Evolutionary conservation across 2,329 filamentous ascomycete genomes (phyloP).

Genomic region (Phyllosticta paracitricarpa): DNA sequence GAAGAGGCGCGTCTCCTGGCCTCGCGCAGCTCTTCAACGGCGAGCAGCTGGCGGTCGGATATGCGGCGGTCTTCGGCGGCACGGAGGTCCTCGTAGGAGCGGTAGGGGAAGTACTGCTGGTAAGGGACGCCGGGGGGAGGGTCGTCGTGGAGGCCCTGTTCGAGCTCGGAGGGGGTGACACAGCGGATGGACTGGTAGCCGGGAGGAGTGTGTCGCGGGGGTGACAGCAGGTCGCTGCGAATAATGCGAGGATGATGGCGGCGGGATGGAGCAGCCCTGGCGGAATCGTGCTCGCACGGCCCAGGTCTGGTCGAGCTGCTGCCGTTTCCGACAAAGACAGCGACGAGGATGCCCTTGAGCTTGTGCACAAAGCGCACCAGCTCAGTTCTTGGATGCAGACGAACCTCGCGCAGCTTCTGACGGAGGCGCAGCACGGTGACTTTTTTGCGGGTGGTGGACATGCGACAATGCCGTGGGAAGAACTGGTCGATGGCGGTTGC

Average conservation of each 20-base stretch:
- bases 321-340: constrained; percentile 1
- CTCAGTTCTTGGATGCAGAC: constrained; percentile 3
- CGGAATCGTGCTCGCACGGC: not conserved
- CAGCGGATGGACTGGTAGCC: constrained; percentile 11
- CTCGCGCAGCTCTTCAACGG: constrained; percentile 7
- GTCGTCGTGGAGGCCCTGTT: constrained; percentile 10
- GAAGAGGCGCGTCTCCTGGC: constrained; percentile 9
- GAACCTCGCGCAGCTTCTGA: constrained; percentile 7
- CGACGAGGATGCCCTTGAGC: constrained; percentile 7
- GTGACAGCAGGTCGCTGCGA: not conserved
- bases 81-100: constrained; percentile 10
- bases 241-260: not conserved
- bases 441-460: constrained; percentile 3
- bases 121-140: constrained; percentile 9
- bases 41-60: constrained; percentile 2
- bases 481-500: not conserved
- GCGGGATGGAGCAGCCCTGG: constrained; percentile 1
- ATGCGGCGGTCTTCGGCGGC: constrained; percentile 4
- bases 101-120: constrained; percentile 10
- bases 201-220: constrained; percentile 6
- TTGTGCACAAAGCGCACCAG: constrained; percentile 9
- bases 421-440: constrained; percentile 9
- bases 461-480: not conserved
- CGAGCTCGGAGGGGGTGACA: constrained; percentile 7
- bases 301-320: constrained; percentile 2